Evolutionary conservation across 2,329 filamentous ascomycete species (phyloP).

Genomic region (Sporothrix mexicana): DNA sequence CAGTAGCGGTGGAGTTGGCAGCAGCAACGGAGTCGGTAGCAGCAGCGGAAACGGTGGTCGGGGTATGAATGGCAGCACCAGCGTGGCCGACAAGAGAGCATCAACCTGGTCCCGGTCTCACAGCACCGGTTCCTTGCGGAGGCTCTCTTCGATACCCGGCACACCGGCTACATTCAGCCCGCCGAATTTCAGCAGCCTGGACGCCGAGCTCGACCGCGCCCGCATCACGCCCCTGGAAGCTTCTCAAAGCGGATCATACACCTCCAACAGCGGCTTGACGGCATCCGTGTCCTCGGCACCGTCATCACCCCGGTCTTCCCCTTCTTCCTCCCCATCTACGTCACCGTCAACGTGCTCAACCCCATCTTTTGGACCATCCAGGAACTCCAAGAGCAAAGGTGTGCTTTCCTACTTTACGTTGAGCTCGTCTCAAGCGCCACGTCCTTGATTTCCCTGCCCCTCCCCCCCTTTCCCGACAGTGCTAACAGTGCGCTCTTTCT

Average conservation of each 20-base stretch:
- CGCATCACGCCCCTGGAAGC: neutral
- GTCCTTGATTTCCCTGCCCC: neutral
- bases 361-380: neutral
- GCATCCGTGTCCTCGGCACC: neutral
- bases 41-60: neutral
- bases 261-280: neutral
- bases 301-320: neutral
- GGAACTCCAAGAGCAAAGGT: slow-evolving; percentile 24
- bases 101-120: neutral
- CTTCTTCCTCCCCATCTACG: slow-evolving; percentile 21
- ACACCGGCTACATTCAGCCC: slow-evolving; percentile 33
- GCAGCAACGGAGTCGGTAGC: neutral
- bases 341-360: slow-evolving; percentile 7
- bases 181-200: slow-evolving; percentile 38
- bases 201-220: slow-evolving; percentile 32
- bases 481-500: slow-evolving; percentile 16
- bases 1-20: slow-evolving; percentile 24
- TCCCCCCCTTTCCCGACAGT: neutral
- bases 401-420: slow-evolving; percentile 2
- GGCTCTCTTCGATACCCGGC: slow-evolving; percentile 31
- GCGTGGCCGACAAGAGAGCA: slow-evolving; percentile 17
- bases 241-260: neutral
- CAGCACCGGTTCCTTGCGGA: slow-evolving; percentile 35
- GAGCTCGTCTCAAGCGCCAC: neutral
- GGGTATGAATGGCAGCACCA: neutral